Evolutionary conservation across 2,329 filamentous ascomycete genomes (phyloP).

Genomic region (Hypoxylon sp.): DNA sequence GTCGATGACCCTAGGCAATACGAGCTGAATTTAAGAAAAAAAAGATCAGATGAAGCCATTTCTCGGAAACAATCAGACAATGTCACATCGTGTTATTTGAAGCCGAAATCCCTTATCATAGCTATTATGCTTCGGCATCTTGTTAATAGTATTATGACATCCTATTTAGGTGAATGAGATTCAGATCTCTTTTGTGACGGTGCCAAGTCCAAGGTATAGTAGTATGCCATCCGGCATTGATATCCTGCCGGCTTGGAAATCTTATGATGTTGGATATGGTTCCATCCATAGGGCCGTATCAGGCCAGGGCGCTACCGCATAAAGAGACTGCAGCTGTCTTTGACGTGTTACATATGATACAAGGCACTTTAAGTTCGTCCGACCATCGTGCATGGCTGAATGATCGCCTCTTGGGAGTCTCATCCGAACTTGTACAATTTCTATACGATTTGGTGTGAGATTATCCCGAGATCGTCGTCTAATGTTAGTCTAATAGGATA

Average conservation of each 20-base stretch:
- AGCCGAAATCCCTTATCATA: background rate
- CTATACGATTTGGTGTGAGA: too few species aligned
- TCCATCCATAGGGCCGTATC: slow-evolving; percentile 19
- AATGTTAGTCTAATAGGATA: too few species aligned
- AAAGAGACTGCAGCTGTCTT: slow-evolving; percentile 8
- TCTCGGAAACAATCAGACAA: too few species aligned
- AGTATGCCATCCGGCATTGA: slow-evolving; percentile 24
- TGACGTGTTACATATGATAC: slow-evolving; percentile 1
- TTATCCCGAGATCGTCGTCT: too few species aligned
- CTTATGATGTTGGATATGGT: slow-evolving; percentile 30
- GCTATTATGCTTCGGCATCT: background rate
- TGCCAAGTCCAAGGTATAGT: slow-evolving; percentile 27
- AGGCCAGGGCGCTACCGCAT: background rate
- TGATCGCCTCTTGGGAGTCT: slow-evolving; percentile 29
- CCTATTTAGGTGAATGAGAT: background rate
- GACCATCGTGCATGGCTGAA: slow-evolving; percentile 11
- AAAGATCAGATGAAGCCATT: background rate
- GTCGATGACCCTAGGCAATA: too few species aligned
- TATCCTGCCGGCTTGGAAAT: slow-evolving; percentile 15
- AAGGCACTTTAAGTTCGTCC: slow-evolving; percentile 3
- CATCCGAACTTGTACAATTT: slow-evolving; percentile 11
- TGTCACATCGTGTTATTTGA: too few species aligned
- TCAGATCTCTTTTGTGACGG: slow-evolving; percentile 18
- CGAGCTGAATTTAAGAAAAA: background rate
- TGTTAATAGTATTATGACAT: background rate